Evolutionary conservation across 139 green algal species (phyloP).

Genomic region (Chlorella sp.): DNA sequence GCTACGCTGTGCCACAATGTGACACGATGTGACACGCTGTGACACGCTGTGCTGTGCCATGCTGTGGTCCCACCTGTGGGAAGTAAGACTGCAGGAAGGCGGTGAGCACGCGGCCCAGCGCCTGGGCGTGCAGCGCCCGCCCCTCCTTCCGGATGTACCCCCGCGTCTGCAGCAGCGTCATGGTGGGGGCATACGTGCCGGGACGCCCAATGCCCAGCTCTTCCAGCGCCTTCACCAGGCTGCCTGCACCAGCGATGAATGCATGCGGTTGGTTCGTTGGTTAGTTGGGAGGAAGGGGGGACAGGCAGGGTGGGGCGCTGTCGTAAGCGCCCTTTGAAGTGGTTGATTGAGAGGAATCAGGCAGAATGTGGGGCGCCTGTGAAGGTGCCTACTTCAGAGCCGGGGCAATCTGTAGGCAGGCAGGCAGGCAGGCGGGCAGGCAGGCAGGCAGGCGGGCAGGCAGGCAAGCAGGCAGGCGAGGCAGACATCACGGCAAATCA

Average conservation of each 20-base stretch:
- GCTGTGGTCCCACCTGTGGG: not conserved
- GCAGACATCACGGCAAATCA: no score
- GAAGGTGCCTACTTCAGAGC: no score
- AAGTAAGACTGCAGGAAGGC: slow-evolving; percentile 86
- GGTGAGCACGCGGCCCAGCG: slow-evolving; percentile 72
- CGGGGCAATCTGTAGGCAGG: no score
- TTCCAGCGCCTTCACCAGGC: slow-evolving; percentile 86
- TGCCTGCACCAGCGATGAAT: slow-evolving; percentile 14
- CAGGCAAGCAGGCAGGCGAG: no score
- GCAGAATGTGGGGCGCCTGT: no score
- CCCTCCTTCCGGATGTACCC: slow-evolving; percentile 75
- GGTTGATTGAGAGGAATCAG: no score
- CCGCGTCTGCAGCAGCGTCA: slow-evolving; percentile 80
- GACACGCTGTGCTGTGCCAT: not conserved
- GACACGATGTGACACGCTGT: not conserved
- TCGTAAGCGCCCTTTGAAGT: no score
- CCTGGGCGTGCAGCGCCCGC: slow-evolving; percentile 63
- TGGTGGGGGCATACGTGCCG: slow-evolving; percentile 91
- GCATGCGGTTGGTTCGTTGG: not conserved
- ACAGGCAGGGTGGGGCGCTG: no score
- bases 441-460: no score
- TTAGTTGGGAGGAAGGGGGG: no score
- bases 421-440: no score
- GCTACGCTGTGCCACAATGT: not conserved
- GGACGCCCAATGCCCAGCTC: slow-evolving; percentile 90